These are phyloP conservation scores for Sisymbrium altissimum DNA, from an alignment of 345 rosid genomes.

Conservation along the genomic window DNA sequence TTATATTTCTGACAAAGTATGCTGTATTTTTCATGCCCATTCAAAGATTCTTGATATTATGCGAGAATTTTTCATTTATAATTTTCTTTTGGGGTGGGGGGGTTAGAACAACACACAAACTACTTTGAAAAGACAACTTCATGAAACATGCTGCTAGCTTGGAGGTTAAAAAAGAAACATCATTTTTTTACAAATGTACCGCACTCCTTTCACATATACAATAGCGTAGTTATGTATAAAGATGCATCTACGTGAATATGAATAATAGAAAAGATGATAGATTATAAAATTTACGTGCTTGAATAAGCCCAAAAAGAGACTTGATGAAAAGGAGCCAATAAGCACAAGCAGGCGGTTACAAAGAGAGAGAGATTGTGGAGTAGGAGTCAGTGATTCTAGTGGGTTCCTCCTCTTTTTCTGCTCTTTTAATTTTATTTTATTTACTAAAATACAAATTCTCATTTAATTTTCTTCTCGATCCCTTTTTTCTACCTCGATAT, in stretches of 20 bases:
- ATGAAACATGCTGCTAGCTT: conserved; percentile 24
- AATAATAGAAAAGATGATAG: neutral
- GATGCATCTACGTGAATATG: conserved; percentile 7
- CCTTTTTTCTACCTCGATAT: neutral
- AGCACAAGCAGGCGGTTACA: conserved; percentile 77
- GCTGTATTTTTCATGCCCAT: conserved; percentile 19
- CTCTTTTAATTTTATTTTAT: conserved; percentile 9
- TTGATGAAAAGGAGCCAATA: conserved; percentile 54
- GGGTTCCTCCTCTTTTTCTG: conserved; percentile 64
- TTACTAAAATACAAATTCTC: conserved; percentile 30
- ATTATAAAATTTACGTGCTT: conserved; percentile 12
- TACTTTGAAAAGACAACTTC: neutral
- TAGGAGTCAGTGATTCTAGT: conserved; percentile 71
- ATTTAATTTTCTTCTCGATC: conserved; percentile 4
- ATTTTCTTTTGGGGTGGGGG: too few relatives aligned
- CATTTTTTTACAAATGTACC: conserved; percentile 3
- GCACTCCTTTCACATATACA: conserved; percentile 33
- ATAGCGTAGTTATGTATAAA: neutral
- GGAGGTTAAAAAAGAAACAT: neutral
- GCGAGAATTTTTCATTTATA: neutral
- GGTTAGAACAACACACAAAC: neutral
- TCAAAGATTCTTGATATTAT: conserved; percentile 16
- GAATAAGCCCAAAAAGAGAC: conserved; percentile 40
- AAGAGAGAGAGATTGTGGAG: conserved; percentile 53
- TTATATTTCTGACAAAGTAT: neutral